Evolutionary conservation across 2,329 filamentous ascomycete species (phyloP).

Genomic region (Fusarium haematococcum): DNA sequence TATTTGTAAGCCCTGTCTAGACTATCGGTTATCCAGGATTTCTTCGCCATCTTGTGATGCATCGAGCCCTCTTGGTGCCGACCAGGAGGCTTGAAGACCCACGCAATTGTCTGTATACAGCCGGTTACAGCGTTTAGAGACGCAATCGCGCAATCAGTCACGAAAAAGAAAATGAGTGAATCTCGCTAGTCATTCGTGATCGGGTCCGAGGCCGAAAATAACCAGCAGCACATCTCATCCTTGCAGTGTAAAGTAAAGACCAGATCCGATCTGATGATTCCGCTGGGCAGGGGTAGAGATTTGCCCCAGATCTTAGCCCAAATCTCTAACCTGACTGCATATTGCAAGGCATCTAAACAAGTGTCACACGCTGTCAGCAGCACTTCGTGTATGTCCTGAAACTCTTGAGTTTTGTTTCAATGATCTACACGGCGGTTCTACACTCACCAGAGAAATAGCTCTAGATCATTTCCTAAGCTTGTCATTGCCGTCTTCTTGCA

Average conservation of each 20-base stretch:
- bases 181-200: neutral
- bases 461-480: too few species aligned
- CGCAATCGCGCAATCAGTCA: neutral
- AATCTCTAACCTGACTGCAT: neutral
- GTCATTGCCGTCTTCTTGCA: neutral
- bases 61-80: neutral
- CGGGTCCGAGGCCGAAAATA: neutral
- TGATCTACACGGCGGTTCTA: neutral
- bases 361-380: neutral
- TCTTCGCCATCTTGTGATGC: neutral
- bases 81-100: neutral
- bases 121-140: neutral
- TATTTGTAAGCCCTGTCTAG: conserved; percentile 6
- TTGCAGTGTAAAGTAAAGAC: neutral
- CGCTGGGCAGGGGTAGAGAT: neutral
- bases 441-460: neutral
- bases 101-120: neutral
- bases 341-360: neutral
- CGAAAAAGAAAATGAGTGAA: neutral
- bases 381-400: neutral
- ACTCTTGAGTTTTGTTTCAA: neutral
- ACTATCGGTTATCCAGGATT: neutral
- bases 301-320: neutral
- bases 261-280: neutral
- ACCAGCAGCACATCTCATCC: neutral